Conservation (phyloP, 345 rosid species). For the Populus simonii region DNA sequence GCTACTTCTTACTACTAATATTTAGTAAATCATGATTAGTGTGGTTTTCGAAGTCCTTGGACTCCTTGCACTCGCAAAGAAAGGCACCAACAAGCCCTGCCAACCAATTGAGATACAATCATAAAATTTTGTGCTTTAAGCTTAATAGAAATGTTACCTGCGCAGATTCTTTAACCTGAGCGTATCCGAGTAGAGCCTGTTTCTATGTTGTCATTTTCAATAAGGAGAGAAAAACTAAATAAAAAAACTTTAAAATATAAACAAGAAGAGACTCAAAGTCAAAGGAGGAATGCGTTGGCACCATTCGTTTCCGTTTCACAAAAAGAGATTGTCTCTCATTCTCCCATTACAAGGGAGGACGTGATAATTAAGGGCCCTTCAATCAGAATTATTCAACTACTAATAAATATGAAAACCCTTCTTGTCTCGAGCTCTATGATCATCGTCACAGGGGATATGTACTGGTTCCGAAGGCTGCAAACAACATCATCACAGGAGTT, state of each 20-base stretch:
- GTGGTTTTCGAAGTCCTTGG: neutral
- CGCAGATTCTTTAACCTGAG: neutral
- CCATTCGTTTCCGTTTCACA: neutral
- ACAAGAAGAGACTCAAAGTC: neutral
- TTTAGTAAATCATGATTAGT: too few species aligned
- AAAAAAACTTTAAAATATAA: neutral
- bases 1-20: too few species aligned
- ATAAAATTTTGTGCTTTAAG: neutral
- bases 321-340: too few species aligned
- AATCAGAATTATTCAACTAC: neutral
- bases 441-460: neutral
- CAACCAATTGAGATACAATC: neutral
- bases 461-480: conserved; percentile 6
- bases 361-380: neutral
- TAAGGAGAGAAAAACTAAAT: neutral
- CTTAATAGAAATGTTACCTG: neutral
- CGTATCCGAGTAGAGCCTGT: too few species aligned
- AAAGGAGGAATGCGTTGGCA: neutral
- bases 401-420: neutral
- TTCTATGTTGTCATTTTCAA: neutral
- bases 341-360: too few species aligned
- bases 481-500: too few species aligned
- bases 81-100: neutral
- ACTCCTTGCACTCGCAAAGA: neutral
- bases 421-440: neutral